phyloP scores from a whole-genome alignment of 495 filamentous ascomycete genomes.

The Lophiotrema nucula region DNA sequence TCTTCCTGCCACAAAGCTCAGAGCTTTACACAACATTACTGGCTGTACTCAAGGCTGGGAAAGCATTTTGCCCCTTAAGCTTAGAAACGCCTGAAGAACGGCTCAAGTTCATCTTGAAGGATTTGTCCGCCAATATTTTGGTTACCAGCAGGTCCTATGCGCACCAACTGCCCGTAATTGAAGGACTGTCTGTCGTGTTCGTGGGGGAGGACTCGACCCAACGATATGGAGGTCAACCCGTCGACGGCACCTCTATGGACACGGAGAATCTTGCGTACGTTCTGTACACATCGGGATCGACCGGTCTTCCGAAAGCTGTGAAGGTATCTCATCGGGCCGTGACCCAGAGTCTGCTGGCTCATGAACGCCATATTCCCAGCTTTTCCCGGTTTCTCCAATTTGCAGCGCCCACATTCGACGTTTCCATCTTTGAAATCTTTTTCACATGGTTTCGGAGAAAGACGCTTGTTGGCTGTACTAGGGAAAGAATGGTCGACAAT shows the following conservation, averaged over 20 bases:
- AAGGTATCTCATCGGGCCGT: conserved; percentile 71
- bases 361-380: conserved; percentile 67
- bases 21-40: conserved; percentile 70
- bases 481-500: conserved; percentile 65
- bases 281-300: conserved; percentile 89
- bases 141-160: conserved; percentile 31
- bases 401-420: conserved; percentile 82
- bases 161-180: conserved; percentile 8
- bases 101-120: conserved; percentile 67
- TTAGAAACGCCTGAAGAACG: conserved; percentile 70
- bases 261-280: conserved; percentile 69
- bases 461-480: conserved; percentile 67
- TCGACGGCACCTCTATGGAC: background rate
- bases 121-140: conserved; percentile 52
- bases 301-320: conserved; percentile 86
- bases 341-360: conserved; percentile 73
- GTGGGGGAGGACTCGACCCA: conserved; percentile 6
- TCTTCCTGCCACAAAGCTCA: conserved; percentile 68
- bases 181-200: conserved; percentile 10
- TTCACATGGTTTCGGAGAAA: conserved; percentile 70
- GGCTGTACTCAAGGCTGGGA: conserved; percentile 72
- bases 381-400: conserved; percentile 83
- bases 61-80: conserved; percentile 75
- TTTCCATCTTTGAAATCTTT: conserved; percentile 86
- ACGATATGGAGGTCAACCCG: background rate